A percentile compares a stretch with the other conserved stretches of the same genome.
Evolutionary conservation across 2,329 filamentous ascomycete genomes (phyloP).

Genomic region (Monilinia laxa): DNA sequence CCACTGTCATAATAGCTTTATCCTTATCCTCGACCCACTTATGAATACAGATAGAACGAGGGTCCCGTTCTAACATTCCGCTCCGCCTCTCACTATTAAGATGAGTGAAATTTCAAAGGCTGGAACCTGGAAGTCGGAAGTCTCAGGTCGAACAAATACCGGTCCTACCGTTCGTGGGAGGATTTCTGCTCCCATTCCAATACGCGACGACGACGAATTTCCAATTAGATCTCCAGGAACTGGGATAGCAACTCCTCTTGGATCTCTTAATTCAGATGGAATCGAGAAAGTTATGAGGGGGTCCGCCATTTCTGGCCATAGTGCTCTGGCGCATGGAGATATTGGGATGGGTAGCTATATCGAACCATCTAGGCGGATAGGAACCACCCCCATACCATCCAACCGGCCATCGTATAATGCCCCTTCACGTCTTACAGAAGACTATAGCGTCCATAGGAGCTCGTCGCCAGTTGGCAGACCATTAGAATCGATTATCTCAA

Average conservation of each 20-base stretch:
- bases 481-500: slow-evolving; percentile 42
- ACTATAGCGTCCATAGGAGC: slow-evolving; percentile 1
- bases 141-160: slow-evolving; percentile 39
- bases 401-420: slow-evolving; percentile 28
- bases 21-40: slow-evolving; percentile 29
- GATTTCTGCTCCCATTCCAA: slow-evolving; percentile 60
- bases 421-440: slow-evolving; percentile 24
- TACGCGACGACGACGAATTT: slow-evolving; percentile 56
- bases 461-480: slow-evolving; percentile 35
- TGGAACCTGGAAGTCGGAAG: slow-evolving; percentile 33
- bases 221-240: slow-evolving; percentile 50
- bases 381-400: slow-evolving; percentile 18
- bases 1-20: slow-evolving; percentile 20
- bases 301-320: slow-evolving; percentile 20
- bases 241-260: slow-evolving; percentile 41
- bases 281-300: slow-evolving; percentile 21
- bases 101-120: slow-evolving; percentile 37
- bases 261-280: slow-evolving; percentile 29
- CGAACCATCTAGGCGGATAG: slow-evolving; percentile 18
- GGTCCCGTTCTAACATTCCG: slow-evolving; percentile 4
- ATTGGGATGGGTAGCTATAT: slow-evolving; percentile 17
- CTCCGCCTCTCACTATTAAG: slow-evolving; percentile 21
- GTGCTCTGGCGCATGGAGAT: slow-evolving; percentile 27
- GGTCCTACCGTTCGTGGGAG: slow-evolving; percentile 54
- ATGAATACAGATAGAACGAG: slow-evolving; percentile 13